phyloP scores from a whole-genome alignment of 179 eudicot genomes.

The Drosera spatulata region DNA sequence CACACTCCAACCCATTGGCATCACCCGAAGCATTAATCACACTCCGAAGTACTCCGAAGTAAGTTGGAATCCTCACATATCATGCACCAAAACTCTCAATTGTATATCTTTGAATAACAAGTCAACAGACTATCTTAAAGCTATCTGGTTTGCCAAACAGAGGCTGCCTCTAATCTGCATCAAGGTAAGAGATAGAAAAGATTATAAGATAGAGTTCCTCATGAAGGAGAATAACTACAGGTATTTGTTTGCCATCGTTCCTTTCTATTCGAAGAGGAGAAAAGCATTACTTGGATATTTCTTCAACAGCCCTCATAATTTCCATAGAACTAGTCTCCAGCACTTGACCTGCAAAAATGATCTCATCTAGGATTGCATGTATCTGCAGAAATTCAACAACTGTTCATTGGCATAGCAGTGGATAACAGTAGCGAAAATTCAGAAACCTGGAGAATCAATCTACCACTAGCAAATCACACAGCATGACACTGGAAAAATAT shows the following conservation, averaged over 20 bases:
- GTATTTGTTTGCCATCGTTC: not conserved
- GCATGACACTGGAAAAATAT: too few species aligned
- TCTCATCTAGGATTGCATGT: slow-evolving; percentile 79
- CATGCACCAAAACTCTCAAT: too few species aligned
- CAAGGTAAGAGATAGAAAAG: not conserved
- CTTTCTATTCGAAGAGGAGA: slow-evolving; percentile 2
- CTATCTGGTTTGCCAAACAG: not conserved
- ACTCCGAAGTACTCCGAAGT: too few species aligned
- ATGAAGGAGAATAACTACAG: not conserved
- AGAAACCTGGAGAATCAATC: too few species aligned
- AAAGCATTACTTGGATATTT: slow-evolving; percentile 36
- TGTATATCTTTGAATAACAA: too few species aligned
- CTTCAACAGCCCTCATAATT: slow-evolving; percentile 66
- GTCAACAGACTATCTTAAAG: too few species aligned
- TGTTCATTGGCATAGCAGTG: too few species aligned
- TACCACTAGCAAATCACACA: too few species aligned
- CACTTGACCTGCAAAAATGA: slow-evolving; percentile 87
- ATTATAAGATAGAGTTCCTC: not conserved
- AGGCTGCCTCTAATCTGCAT: not conserved
- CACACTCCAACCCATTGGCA: too few species aligned
- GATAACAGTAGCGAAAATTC: too few species aligned
- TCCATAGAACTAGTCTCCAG: slow-evolving; percentile 75
- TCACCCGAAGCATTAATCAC: too few species aligned
- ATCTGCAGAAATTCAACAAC: slow-evolving; percentile 32
- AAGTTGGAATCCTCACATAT: too few species aligned